A percentile compares a stretch with the other conserved stretches of the same genome.
Evolutionary conservation across 2,329 filamentous ascomycete genomes (phyloP).

Genomic region (Capronia coronata): DNA sequence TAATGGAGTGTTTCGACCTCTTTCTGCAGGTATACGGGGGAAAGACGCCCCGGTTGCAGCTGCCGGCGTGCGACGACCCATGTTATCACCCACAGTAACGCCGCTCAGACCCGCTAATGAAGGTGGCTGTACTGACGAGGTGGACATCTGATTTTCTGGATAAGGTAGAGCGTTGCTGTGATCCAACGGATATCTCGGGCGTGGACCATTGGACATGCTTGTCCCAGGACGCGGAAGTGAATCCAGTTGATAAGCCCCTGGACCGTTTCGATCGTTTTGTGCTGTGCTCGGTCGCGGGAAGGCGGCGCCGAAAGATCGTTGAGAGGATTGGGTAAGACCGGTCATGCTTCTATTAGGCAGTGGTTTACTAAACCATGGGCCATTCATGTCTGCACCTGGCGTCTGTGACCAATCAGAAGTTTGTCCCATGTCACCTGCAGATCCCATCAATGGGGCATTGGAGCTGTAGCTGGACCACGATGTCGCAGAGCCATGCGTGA

Average conservation of each 20-base stretch:
- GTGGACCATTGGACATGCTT: conserved; percentile 22
- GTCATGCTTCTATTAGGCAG: conserved; percentile 22
- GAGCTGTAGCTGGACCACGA: conserved; percentile 55
- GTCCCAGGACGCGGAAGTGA: conserved; percentile 28
- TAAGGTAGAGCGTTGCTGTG: conserved; percentile 18
- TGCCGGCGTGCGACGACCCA: conserved; percentile 19
- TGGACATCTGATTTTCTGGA: conserved; percentile 20
- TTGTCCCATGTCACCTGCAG: conserved; percentile 57
- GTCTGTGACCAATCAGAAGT: conserved; percentile 24
- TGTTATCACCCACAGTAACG: conserved; percentile 6
- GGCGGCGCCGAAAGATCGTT: conserved; percentile 29
- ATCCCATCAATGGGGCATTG: conserved; percentile 55
- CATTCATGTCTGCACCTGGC: conserved; percentile 28
- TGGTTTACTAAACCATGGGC: conserved; percentile 22
- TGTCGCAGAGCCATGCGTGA: conserved; percentile 51
- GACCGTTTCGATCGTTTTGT: conserved; percentile 27
- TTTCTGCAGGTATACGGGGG: conserved; percentile 21
- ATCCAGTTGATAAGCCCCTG: conserved; percentile 30
- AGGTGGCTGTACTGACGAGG: conserved; percentile 14
- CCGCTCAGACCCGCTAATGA: conserved; percentile 15
- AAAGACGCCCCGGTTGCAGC: conserved; percentile 13
- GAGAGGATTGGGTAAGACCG: conserved; percentile 29
- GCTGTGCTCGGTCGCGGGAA: conserved; percentile 26
- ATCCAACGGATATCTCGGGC: conserved; percentile 19
- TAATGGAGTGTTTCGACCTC: conserved; percentile 23